A percentile compares a stretch with the other conserved stretches of the same genome.
Conservation (phyloP, 371 early-diverging fungal species). For the Actinomucor elegans region DNA sequence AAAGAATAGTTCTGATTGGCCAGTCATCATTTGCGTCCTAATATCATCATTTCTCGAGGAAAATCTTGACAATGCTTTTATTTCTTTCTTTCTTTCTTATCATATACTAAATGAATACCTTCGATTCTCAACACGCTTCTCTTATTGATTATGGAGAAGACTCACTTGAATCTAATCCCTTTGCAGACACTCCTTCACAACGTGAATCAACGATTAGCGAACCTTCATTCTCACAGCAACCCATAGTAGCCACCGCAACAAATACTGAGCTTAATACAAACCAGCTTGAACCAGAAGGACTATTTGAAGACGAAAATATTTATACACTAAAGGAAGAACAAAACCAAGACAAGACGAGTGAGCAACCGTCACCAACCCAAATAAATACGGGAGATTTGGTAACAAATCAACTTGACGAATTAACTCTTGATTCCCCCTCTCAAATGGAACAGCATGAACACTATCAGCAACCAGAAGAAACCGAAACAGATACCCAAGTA, state of each 20-base stretch:
- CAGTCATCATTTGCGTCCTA: too few relatives aligned
- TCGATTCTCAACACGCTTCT: constrained; percentile 16
- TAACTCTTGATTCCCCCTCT: background rate
- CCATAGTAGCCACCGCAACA: too few relatives aligned
- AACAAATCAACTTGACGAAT: constrained; percentile 1
- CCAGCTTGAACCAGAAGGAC: too few relatives aligned
- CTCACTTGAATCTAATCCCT: constrained; percentile 40
- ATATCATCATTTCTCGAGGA: too few relatives aligned
- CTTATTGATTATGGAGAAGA: constrained; percentile 8
- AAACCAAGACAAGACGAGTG: background rate
- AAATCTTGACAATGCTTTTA: too few relatives aligned
- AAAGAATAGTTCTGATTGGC: too few relatives aligned
- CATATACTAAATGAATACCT: constrained; percentile 17
- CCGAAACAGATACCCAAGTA: constrained; percentile 25
- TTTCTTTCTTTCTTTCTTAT: background rate
- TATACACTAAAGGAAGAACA: background rate
- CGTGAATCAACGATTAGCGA: background rate
- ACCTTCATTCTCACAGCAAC: background rate
- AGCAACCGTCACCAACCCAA: background rate
- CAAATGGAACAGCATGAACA: background rate
- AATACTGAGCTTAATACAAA: too few relatives aligned
- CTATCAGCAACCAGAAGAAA: too few relatives aligned
- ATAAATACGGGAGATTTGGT: too few relatives aligned
- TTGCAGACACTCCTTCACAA: constrained; percentile 25
- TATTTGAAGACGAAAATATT: too few relatives aligned